Percentiles rank a stretch among this genome's conserved stretches.
These are phyloP conservation scores for Chytriomyces hyalinus DNA, from an alignment of 192 early-diverging fungal genomes.

Conservation along the genomic window DNA sequence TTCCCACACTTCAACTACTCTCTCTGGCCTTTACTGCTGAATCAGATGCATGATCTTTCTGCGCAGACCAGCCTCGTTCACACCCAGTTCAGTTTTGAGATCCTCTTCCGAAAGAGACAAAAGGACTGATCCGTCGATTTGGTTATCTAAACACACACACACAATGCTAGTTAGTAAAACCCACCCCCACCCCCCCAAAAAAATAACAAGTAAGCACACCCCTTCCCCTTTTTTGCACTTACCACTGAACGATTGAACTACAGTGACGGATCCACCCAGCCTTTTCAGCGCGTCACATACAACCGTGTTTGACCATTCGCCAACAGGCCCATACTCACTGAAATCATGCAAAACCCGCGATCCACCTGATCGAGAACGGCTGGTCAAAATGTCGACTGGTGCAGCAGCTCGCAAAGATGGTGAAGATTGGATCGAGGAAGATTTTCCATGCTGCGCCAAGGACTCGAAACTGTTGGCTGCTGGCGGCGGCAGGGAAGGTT, in stretches of 20 bases:
- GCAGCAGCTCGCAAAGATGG: too few relatives aligned
- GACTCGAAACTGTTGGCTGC: background rate
- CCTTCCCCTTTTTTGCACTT: background rate
- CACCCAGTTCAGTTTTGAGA: slow-evolving; percentile 1
- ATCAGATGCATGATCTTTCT: background rate
- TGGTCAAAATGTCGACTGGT: too few relatives aligned
- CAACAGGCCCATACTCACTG: background rate
- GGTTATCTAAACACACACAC: background rate
- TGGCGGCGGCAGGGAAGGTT: background rate
- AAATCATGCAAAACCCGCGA: background rate
- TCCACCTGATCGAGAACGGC: too few relatives aligned
- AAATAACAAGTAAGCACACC: background rate
- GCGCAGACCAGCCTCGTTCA: background rate
- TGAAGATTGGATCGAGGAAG: too few relatives aligned
- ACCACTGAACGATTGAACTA: background rate
- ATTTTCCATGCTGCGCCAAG: too few relatives aligned
- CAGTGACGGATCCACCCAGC: background rate
- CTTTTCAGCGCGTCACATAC: background rate
- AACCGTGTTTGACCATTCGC: background rate
- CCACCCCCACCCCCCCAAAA: background rate
- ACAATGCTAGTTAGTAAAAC: background rate
- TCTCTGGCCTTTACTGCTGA: background rate
- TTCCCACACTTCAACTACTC: too few relatives aligned
- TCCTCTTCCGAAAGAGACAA: background rate
- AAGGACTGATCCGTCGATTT: slow-evolving; percentile 7